Evolutionary conservation across 352 stramenopile genomes (phyloP).

Genomic region (Halophytophthora polymorphica): DNA sequence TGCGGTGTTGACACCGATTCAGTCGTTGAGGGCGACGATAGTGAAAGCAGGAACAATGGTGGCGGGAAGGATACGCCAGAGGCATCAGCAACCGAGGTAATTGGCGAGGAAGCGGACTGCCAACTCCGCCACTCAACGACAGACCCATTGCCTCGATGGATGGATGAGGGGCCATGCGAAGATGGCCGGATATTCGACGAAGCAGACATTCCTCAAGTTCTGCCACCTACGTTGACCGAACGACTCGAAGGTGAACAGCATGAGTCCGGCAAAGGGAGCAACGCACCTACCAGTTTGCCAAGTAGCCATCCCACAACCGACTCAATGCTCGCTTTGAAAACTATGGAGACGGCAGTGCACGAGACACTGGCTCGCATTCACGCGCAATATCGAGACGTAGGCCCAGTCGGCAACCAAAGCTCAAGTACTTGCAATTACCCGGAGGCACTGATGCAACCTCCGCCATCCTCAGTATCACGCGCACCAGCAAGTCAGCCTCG

Average conservation of each 20-base stretch:
- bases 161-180: too few species aligned
- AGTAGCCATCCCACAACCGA: not conserved
- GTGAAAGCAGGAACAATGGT: too few species aligned
- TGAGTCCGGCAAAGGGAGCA: not conserved
- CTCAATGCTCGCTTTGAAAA: slow-evolving; percentile 6
- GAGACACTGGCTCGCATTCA: slow-evolving; percentile 9
- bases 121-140: too few species aligned
- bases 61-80: too few species aligned
- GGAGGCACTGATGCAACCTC: not conserved
- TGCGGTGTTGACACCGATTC: too few species aligned
- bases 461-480: not conserved
- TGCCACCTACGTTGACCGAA: not conserved
- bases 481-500: slow-evolving; percentile 1
- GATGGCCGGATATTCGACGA: not conserved
- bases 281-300: not conserved
- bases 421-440: not conserved
- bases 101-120: too few species aligned
- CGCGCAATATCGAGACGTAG: slow-evolving; percentile 3
- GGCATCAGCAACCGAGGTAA: too few species aligned
- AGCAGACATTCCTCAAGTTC: not conserved
- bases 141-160: too few species aligned
- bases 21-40: too few species aligned
- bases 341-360: slow-evolving; percentile 7
- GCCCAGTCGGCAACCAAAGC: not conserved
- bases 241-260: too few species aligned